Evolutionary conservation across 139 green algal genomes (phyloP), one percentile per base, ranked within the genome.

Genomic region (Microglena sp.): DNA sequence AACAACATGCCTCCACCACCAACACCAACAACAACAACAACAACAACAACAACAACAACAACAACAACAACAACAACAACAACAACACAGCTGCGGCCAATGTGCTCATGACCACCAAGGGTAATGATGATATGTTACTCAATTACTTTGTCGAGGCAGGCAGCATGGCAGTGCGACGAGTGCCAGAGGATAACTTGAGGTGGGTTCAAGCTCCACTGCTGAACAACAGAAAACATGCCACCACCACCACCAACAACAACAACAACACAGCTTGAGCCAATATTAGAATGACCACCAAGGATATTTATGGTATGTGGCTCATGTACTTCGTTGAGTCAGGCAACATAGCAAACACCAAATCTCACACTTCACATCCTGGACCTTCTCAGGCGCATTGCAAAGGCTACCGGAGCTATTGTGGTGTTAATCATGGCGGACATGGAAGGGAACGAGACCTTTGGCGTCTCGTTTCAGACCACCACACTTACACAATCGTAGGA

Each of bases 91-190:
- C 92, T 28, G 94, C 94, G 1, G 94, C 94, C 59, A 99, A 97
- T 76, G 91, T 98, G 6, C 86, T 99, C 34, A 75, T 99, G 32
- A 97, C 91, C 30, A 97, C 92, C 64, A 99, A 99, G 84, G 94
- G 94, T 72, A 99, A 99, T 66, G 94, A 99, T 68, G 94, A 99
- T 82, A 92, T 95, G 84, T 80, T 78, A 6, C 84, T 98, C 60
- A 99, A 99, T 71, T 97, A 99, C 78, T 98, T 99, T 82, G 94
- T 99, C 55, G 94, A 99, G 82, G 89, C 90, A 18, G 90, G 90
- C 7, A 84, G 77, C 27, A 93, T 98, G 44, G 92, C 88, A 29
- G 90, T 81, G 59, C 76, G 94, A 7, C 70, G 94, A 5, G 94
- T 99, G 28, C 84, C 87, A 35, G 97, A 96, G 74, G 92, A 98